Evolutionary conservation across 2,329 filamentous ascomycete genomes (phyloP).

Genomic region (Nothomitra cinnamomea): DNA sequence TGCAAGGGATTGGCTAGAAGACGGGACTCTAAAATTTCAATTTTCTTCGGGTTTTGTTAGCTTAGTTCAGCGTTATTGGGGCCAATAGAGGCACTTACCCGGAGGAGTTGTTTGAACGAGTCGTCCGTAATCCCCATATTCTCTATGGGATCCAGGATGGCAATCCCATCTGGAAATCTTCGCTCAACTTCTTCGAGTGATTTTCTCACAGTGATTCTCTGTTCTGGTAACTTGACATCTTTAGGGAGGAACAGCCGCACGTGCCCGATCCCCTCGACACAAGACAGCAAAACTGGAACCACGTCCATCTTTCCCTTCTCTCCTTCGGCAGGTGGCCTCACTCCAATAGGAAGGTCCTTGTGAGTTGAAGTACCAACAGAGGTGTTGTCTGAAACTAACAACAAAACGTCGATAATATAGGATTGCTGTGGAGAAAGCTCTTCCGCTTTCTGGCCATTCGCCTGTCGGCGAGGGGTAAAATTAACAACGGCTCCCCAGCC

Average conservation of each 20-base stretch:
- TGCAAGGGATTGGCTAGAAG: constrained; percentile 81
- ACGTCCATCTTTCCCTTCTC: constrained; percentile 60
- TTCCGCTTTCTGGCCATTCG: constrained; percentile 47
- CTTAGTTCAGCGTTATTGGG: neutral
- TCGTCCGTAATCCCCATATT: constrained; percentile 93
- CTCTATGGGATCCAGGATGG: constrained; percentile 80
- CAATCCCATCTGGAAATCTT: constrained; percentile 83
- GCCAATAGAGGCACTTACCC: constrained; percentile 25
- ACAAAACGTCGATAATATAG: constrained; percentile 66
- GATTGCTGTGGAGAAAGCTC: constrained; percentile 59
- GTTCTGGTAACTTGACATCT: constrained; percentile 50
- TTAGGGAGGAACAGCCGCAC: constrained; percentile 69
- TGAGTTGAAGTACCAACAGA: constrained; percentile 40
- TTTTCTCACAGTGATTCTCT: constrained; percentile 51
- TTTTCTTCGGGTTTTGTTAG: constrained; percentile 44
- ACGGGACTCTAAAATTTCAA: constrained; percentile 86
- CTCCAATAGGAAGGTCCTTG: constrained; percentile 45
- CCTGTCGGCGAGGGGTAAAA: constrained; percentile 45
- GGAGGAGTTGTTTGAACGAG: constrained; percentile 75
- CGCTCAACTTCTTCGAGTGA: constrained; percentile 61
- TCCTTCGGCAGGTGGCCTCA: constrained; percentile 41
- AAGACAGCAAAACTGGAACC: constrained; percentile 72
- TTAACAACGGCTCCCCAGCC: constrained; percentile 87
- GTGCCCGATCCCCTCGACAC: constrained; percentile 70
- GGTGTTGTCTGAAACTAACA: constrained; percentile 41